Evolutionary conservation across 2,329 filamentous ascomycete species (phyloP).

Genomic region (Huntiella decipiens): DNA sequence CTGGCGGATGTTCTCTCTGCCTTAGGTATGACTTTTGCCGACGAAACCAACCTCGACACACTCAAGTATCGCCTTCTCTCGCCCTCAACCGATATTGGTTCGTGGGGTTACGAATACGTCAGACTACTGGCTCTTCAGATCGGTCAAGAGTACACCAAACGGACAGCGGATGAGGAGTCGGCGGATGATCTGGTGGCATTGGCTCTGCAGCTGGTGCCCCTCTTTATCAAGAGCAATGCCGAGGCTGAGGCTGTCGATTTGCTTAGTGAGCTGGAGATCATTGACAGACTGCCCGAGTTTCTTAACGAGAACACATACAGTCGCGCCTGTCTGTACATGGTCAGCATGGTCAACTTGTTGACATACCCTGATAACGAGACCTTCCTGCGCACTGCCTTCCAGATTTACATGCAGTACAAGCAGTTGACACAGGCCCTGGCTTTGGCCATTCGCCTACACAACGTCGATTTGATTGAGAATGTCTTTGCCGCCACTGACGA

Average conservation of each 20-base stretch:
- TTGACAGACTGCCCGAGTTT: constrained; percentile 73
- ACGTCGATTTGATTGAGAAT: constrained; percentile 59
- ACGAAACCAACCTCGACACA: constrained; percentile 88
- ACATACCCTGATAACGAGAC: constrained; percentile 95
- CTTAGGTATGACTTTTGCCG: constrained; percentile 95
- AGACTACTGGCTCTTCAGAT: constrained; percentile 90
- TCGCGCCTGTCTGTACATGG: constrained; percentile 91
- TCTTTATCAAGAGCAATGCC: constrained; percentile 92
- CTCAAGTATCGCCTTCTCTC: constrained; percentile 87
- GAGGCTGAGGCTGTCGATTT: constrained; percentile 96
- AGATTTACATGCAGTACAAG: constrained; percentile 84
- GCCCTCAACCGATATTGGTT: constrained; percentile 78
- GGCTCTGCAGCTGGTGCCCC: constrained; percentile 67
- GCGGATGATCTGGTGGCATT: constrained; percentile 73
- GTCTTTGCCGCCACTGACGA: constrained; percentile 71
- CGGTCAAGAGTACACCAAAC: constrained; percentile 79
- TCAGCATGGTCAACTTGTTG: constrained; percentile 94
- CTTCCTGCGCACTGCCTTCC: constrained; percentile 81
- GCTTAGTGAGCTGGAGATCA: constrained; percentile 93
- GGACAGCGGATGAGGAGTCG: constrained; percentile 67
- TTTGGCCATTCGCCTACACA: constrained; percentile 82
- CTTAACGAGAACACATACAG: constrained; percentile 88
- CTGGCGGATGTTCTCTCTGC: constrained; percentile 93
- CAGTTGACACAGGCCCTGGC: constrained; percentile 87
- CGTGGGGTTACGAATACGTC: constrained; percentile 98